These are phyloP conservation scores for Staphylotrichum longicolle DNA, from an alignment of 495 filamentous ascomycete genomes.

Conservation along the genomic window DNA sequence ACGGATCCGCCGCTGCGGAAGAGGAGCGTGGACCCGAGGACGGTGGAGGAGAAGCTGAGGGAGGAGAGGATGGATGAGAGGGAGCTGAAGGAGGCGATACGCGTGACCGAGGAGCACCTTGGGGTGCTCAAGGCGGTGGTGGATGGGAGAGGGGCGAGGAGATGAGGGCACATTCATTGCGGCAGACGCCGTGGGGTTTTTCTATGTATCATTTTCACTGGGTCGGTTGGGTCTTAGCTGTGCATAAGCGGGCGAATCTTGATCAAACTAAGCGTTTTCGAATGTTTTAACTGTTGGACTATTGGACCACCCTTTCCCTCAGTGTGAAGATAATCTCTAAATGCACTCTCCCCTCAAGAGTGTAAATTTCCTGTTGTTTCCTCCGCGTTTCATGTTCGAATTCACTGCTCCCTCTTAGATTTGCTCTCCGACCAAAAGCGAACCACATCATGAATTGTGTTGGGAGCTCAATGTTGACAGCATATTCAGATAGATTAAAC, in stretches of 20 bases:
- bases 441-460: no score
- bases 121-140: slow-evolving; percentile 71
- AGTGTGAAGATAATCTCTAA: no score
- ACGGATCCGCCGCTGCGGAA: slow-evolving; percentile 39
- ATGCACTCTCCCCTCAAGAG: no score
- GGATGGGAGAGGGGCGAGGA: slow-evolving; percentile 42
- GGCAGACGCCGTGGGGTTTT: neutral
- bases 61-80: slow-evolving; percentile 74
- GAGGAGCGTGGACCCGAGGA: slow-evolving; percentile 44
- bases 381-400: no score
- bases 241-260: slow-evolving; percentile 10
- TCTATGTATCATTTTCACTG: neutral
- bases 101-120: slow-evolving; percentile 78
- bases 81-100: slow-evolving; percentile 81
- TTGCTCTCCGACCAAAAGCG: no score
- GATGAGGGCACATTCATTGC: neutral
- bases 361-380: no score
- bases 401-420: no score
- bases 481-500: no score
- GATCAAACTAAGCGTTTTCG: neutral
- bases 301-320: no score
- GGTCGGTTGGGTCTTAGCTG: neutral
- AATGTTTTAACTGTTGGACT: no score
- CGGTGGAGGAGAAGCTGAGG: slow-evolving; percentile 54
- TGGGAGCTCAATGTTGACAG: no score